Evolutionary conservation across 768 basidiomycete genomes (phyloP), one percentile per base, ranked within the genome.

Genomic region (Calvatia gigantea): DNA sequence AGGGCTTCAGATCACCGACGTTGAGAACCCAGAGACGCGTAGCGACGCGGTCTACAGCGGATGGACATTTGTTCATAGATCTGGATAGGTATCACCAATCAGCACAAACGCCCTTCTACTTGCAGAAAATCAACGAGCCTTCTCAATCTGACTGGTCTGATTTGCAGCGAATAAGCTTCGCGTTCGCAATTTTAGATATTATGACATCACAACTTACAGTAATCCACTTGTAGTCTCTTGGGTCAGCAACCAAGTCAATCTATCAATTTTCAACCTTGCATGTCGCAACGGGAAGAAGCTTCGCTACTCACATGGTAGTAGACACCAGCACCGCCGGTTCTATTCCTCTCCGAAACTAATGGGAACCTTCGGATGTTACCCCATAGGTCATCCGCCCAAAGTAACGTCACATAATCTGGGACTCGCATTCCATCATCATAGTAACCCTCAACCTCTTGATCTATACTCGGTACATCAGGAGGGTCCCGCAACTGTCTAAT

Each of bases 381-480:
- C 76, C 79, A 83, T 80, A 87, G 87, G 62, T 88, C 87, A 59
- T 89, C 87, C 1, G 86, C 71, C 86, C 85, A 86, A 23, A 86
- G 72, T 2, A 86, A 67, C 0, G 78, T 82, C 15, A 86, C 70
- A 62, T 86, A 83, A 44, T 86, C 84, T 0, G 80, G 79, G 1
- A 82, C 84, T 1, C 70, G 70, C 75, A 86, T 74, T 11, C 84
- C 84, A 51, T 80, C 74, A 58, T 85, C 81, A 60, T 83, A 87
- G 64, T 84, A 86, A 0, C 80, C 82, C 61, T 83, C 77, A 5
- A 87, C 87, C 61, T 87, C 85, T 65, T 76, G 74, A 58, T 77
- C 75, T 76, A 52, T 25, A 29, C 4, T 31, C 27, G 15, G 29
- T 53, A 11, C 45, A 31, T 54, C 27, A 62, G n/a, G n/a, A 44